Evolutionary conservation across 1,284 basidiomycete genomes (phyloP).

Genomic region (Spongispora temasekensis): DNA sequence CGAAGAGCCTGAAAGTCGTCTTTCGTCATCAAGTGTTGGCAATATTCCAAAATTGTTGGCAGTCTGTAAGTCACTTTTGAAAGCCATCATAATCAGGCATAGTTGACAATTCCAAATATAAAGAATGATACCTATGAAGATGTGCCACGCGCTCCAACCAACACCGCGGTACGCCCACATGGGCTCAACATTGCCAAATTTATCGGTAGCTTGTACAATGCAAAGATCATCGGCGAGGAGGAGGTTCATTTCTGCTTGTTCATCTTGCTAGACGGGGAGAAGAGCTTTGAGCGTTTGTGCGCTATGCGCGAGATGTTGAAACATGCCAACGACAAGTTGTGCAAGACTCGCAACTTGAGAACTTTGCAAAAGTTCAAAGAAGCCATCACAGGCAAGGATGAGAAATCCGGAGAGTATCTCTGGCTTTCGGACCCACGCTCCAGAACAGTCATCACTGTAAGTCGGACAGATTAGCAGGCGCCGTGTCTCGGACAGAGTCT

Average conservation of each 20-base stretch:
- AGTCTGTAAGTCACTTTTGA: constrained; percentile 18
- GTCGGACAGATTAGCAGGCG: neutral
- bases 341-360: constrained; percentile 29
- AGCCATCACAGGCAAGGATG: constrained; percentile 10
- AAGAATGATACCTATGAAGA: constrained; percentile 19
- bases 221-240: constrained; percentile 18
- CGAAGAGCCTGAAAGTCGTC: constrained; percentile 14
- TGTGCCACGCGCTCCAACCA: constrained; percentile 5
- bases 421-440: constrained; percentile 23
- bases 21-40: constrained; percentile 21
- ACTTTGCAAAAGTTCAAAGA: constrained; percentile 18
- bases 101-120: neutral
- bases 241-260: constrained; percentile 35
- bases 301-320: constrained; percentile 33
- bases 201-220: constrained; percentile 34
- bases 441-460: constrained; percentile 21
- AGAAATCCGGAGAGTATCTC: constrained; percentile 18
- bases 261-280: constrained; percentile 22
- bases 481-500: neutral
- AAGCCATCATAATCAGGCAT: neutral
- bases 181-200: constrained; percentile 35
- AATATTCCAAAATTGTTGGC: constrained; percentile 27
- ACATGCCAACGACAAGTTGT: constrained; percentile 35
- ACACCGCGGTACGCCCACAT: no score
- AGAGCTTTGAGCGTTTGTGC: constrained; percentile 24